phyloP scores from a whole-genome alignment of 1,284 basidiomycete species.

The Ustilago trichophora region DNA sequence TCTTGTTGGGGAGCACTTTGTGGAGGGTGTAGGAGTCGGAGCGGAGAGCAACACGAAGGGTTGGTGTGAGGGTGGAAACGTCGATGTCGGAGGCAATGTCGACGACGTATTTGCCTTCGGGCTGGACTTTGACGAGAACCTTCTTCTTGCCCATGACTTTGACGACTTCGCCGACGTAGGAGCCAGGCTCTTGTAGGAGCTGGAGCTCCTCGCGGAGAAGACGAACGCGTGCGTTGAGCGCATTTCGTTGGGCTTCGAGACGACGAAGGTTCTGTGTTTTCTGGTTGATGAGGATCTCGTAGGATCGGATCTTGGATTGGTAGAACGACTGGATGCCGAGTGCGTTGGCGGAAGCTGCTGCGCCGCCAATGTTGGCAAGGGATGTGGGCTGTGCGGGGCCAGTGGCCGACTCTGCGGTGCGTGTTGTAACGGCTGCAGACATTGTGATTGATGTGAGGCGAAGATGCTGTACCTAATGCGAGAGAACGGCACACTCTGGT shows the following conservation, averaged over 20 bases:
- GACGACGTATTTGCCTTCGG: slow-evolving; percentile 98
- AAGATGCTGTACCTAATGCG: too few relatives aligned
- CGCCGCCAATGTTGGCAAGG: slow-evolving; percentile 39
- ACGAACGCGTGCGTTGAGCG: slow-evolving; percentile 90
- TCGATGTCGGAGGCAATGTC: slow-evolving; percentile 92
- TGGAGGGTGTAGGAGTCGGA: slow-evolving; percentile 86
- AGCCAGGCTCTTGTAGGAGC: slow-evolving; percentile 92
- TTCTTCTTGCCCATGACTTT: slow-evolving; percentile 99
- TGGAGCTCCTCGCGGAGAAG: slow-evolving; percentile 89
- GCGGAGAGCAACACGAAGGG: slow-evolving; percentile 90
- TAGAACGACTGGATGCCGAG: slow-evolving; percentile 78
- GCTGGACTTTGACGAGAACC: slow-evolving; percentile 97
- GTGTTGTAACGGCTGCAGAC: slow-evolving; percentile 41
- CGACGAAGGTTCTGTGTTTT: slow-evolving; percentile 96
- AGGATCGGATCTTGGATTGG: slow-evolving; percentile 91
- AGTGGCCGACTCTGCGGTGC: slow-evolving; percentile 22
- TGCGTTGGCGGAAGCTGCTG: slow-evolving; percentile 38
- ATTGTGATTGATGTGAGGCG: slow-evolving; percentile 5
- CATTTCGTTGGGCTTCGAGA: slow-evolving; percentile 94
- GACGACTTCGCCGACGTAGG: slow-evolving; percentile 96
- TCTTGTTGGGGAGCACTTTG: slow-evolving; percentile 66
- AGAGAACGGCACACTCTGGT: too few relatives aligned
- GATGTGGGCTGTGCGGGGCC: slow-evolving; percentile 4
- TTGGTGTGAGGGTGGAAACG: slow-evolving; percentile 80
- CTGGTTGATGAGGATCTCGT: slow-evolving; percentile 90